phyloP scores from a whole-genome alignment of 176 grass and related monocot species.

The Triticum turgidum region DNA sequence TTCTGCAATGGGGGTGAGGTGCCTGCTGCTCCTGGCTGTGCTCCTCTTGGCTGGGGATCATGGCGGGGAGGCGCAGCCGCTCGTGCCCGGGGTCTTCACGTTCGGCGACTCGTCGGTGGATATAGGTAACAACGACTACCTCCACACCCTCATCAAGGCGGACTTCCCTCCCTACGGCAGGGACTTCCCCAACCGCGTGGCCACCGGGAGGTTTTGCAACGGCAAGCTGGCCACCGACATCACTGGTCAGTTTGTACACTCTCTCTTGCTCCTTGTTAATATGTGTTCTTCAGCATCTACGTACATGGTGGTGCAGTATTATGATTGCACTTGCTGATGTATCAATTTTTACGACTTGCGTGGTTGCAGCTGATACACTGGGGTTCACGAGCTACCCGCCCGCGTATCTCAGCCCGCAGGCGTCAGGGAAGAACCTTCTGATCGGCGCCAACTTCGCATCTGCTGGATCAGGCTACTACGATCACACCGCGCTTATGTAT shows the following conservation, averaged over 20 bases:
- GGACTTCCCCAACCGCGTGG: conserved; percentile 69
- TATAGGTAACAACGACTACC: conserved; percentile 93
- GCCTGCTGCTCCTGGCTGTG: conserved; percentile 29
- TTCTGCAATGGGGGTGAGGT: conserved; percentile 16
- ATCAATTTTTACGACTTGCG: neutral
- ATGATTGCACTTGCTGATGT: neutral
- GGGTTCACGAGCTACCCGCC: conserved; percentile 76
- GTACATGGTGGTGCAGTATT: neutral
- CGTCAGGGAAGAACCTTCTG: conserved; percentile 83
- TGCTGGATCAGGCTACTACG: conserved; percentile 86
- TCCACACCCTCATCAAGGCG: conserved; percentile 76
- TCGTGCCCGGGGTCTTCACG: conserved; percentile 76
- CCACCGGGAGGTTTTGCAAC: conserved; percentile 97
- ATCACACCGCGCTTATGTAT: conserved; percentile 69
- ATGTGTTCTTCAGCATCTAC: neutral
- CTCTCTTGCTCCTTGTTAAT: neutral
- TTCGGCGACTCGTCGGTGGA: conserved; percentile 91
- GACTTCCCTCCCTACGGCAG: conserved; percentile 85
- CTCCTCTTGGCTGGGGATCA: conserved; percentile 28
- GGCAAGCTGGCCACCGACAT: conserved; percentile 89
- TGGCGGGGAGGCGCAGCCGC: conserved; percentile 54
- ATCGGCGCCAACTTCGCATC: conserved; percentile 92
- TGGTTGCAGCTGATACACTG: conserved; percentile 67
- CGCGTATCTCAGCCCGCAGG: conserved; percentile 81
- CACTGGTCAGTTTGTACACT: conserved; percentile 44